These are phyloP conservation scores for Cladosporium colombiae DNA, from an alignment of 2,329 filamentous ascomycete species.

Conservation along the genomic window DNA sequence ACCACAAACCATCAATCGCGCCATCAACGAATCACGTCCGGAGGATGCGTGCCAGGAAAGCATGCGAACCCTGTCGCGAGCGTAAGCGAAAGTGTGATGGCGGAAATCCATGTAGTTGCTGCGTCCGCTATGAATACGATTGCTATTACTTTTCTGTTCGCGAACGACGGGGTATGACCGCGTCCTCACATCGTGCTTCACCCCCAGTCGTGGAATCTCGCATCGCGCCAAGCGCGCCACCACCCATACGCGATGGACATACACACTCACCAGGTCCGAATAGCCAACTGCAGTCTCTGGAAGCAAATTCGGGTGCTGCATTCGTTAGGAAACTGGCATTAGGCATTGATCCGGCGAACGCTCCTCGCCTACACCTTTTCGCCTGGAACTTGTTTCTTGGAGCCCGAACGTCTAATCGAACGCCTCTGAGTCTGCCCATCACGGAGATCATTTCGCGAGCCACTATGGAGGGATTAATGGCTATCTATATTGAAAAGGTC, in stretches of 20 bases:
- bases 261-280: slow-evolving; percentile 15
- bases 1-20: slow-evolving; percentile 5
- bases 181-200: slow-evolving; percentile 27
- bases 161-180: slow-evolving; percentile 30
- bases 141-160: slow-evolving; percentile 46
- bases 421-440: slow-evolving; percentile 35
- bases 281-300: slow-evolving; percentile 42
- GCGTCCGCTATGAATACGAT: slow-evolving; percentile 52
- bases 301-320: slow-evolving; percentile 57
- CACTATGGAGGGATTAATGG: slow-evolving; percentile 47
- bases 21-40: slow-evolving; percentile 16
- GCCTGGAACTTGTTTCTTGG: slow-evolving; percentile 51
- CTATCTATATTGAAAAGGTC: slow-evolving; percentile 53
- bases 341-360: slow-evolving; percentile 52
- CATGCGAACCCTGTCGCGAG: slow-evolving; percentile 49
- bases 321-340: slow-evolving; percentile 54
- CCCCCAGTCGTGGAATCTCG: slow-evolving; percentile 5
- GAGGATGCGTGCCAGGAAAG: slow-evolving; percentile 19
- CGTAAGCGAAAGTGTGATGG: slow-evolving; percentile 58
- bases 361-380: slow-evolving; percentile 53
- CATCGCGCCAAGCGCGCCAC: slow-evolving; percentile 2
- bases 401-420: slow-evolving; percentile 20
- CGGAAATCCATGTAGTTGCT: slow-evolving; percentile 51
- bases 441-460: slow-evolving; percentile 47
- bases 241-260: slow-evolving; percentile 9